phyloP scores from a whole-genome alignment of 2,329 filamentous ascomycete species.

The Phaeosphaeria sp. region DNA sequence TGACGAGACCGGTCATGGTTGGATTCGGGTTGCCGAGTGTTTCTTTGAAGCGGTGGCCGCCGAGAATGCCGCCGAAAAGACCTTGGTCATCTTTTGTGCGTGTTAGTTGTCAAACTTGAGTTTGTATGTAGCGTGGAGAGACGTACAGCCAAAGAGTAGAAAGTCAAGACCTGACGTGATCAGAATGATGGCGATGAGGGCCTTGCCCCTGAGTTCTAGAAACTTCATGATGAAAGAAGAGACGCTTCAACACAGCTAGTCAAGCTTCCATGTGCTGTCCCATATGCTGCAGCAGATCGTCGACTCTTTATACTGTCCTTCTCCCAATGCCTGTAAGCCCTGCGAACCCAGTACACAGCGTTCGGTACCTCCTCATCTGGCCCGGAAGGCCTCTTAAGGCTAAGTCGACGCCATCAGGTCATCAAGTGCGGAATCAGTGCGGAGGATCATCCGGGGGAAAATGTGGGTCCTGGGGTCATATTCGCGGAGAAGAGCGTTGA shows the following conservation, averaged over 20 bases:
- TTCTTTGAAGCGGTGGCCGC: constrained; percentile 28
- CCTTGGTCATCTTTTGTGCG: constrained; percentile 29
- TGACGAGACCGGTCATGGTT: constrained; percentile 45
- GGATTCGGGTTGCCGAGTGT: constrained; percentile 16
- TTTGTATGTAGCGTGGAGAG: not conserved
- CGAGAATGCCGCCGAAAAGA: constrained; percentile 33
- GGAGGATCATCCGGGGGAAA: constrained; percentile 12
- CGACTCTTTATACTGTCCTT: not conserved
- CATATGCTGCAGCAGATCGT: not conserved
- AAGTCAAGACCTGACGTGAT: constrained; percentile 23
- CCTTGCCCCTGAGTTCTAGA: constrained; percentile 19
- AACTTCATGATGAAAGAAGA: constrained; percentile 9
- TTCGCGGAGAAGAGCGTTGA: constrained; percentile 9
- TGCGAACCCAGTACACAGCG: not conserved
- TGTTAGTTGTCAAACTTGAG: not conserved
- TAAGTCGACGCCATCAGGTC: not conserved
- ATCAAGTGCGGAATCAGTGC: not conserved
- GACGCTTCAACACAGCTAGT: not conserved
- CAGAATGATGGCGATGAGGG: constrained; percentile 18
- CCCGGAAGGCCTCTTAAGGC: not conserved
- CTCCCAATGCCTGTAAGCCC: not conserved
- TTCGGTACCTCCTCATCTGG: constrained; percentile 12
- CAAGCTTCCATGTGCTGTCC: not conserved
- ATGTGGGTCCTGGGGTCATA: constrained; percentile 14
- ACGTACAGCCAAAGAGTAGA: constrained; percentile 22